Percentiles rank a stretch among this genome's conserved stretches.
Conservation (phyloP, 352 stramenopile species). For the Aphanomyces cochlioides region DNA sequence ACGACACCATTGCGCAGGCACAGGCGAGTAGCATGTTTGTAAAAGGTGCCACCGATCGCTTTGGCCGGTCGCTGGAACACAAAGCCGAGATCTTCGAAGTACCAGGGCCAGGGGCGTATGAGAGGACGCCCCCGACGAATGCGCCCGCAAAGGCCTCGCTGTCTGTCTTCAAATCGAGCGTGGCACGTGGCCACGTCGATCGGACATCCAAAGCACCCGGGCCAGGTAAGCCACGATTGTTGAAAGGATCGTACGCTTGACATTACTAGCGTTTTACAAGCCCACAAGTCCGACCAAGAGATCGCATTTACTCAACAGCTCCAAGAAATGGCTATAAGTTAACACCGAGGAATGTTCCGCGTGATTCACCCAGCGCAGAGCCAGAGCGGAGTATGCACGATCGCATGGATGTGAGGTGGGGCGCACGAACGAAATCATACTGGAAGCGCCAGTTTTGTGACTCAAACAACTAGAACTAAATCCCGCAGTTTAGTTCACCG, state of each 20-base stretch:
- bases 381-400: no score
- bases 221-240: conserved; percentile 32
- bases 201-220: conserved; percentile 38
- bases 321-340: conserved; percentile 73
- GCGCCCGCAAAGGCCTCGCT: conserved; percentile 24
- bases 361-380: no score
- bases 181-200: conserved; percentile 36
- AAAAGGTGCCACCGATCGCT: conserved; percentile 49
- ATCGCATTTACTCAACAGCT: conserved; percentile 68
- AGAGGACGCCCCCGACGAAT: background rate
- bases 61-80: conserved; percentile 45
- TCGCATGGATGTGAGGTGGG: no score
- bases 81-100: conserved; percentile 49
- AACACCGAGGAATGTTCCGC: no score
- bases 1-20: conserved; percentile 58
- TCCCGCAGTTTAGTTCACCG: no score
- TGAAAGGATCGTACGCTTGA: background rate
- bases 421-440: no score
- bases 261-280: conserved; percentile 48
- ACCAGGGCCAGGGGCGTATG: conserved; percentile 57
- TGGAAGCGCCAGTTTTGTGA: no score
- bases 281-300: conserved; percentile 49
- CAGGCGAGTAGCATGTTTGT: conserved; percentile 66
- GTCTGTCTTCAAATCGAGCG: conserved; percentile 41
- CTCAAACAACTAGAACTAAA: no score